Base-by-base conservation (phyloP, 805 yeast genomes). In the Saccharomyces kudriavzevii region DNA sequence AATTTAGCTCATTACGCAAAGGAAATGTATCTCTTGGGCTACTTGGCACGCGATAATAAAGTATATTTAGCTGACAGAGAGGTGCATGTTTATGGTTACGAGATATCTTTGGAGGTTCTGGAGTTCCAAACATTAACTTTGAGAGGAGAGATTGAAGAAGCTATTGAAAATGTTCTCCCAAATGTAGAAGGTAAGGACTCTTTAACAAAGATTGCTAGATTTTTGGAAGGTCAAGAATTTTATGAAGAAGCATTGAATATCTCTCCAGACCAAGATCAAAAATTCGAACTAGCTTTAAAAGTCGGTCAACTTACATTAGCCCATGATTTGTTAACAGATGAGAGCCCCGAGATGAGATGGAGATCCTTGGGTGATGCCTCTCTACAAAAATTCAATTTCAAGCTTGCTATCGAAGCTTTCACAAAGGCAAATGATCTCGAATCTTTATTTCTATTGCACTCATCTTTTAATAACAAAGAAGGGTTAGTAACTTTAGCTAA, bases 121-220 rank as follows among this genome's bases (percentile, higher is more conserved):
- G 98, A 92, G 74, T 91, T 90, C 74, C 98, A 94, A 76, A 94
- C 99, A 0, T 82, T 91, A 54, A 96, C 92, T 2, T 78, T 92
- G 71, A 85, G 99, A 68, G 97, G 97, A 50, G 98, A 95, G 67
- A 73, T 91, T 61, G 96, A 90, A 58, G 86, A 83, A 59, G 89
- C 95, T 6, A 84, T 81, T 54, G 80, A 79, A 59, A 69, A 77
- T 29, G 74, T 76, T 50, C 70, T 85, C 56, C 81, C 87, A 24
- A 80, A 77, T 50, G 79, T 84, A 58, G 85, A 83, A 58, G 66
- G 63, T 30, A 81, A 80, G 58, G 78, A 81, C 45, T 89, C 88
- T 61, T 73, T 83, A 62, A 77, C 83, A 60, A 89, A 89, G 66
- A 83, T 94, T 62, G 85, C 98, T 5, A 81, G 97, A 66, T 94